These are phyloP conservation scores for Penicillium salamii DNA, from an alignment of 495 filamentous ascomycete species.

Conservation along the genomic window DNA sequence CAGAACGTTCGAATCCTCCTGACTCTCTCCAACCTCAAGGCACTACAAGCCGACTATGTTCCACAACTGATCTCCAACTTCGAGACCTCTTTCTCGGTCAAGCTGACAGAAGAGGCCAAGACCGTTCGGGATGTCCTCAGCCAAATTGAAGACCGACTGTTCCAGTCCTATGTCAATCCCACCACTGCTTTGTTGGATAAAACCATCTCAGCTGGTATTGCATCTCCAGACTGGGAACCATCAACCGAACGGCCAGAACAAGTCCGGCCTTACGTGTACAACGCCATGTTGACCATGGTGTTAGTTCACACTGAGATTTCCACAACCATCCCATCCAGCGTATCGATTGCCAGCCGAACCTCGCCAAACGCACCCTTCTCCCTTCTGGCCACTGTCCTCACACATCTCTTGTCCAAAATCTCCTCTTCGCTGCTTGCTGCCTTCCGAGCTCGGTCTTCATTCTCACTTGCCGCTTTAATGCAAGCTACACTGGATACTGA, in stretches of 20 bases:
- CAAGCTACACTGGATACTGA: conserved; percentile 97
- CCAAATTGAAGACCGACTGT: conserved; percentile 85
- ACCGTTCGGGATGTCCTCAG: conserved; percentile 83
- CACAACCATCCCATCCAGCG: conserved; percentile 59
- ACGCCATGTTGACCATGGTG: conserved; percentile 75
- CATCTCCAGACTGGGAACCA: conserved; percentile 68
- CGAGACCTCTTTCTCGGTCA: conserved; percentile 84
- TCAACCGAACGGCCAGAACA: conserved; percentile 61
- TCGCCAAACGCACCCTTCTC: conserved; percentile 46
- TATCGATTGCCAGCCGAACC: conserved; percentile 27
- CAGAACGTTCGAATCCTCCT: conserved; percentile 90
- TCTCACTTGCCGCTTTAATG: conserved; percentile 79
- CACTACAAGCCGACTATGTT: conserved; percentile 71
- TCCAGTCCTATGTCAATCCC: conserved; percentile 83
- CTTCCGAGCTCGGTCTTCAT: conserved; percentile 64
- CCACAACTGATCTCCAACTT: conserved; percentile 82
- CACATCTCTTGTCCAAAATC: conserved; percentile 74
- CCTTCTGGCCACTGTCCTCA: conserved; percentile 71
- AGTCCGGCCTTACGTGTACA: conserved; percentile 86
- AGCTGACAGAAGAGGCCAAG: conserved; percentile 85
- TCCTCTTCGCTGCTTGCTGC: conserved; percentile 66
- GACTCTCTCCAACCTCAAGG: conserved; percentile 84
- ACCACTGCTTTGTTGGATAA: conserved; percentile 57
- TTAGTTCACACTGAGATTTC: conserved; percentile 88
- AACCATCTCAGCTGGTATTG: conserved; percentile 69